Evolutionary conservation across 768 basidiomycete genomes (phyloP).

Genomic region (Crepidotus variabilis): DNA sequence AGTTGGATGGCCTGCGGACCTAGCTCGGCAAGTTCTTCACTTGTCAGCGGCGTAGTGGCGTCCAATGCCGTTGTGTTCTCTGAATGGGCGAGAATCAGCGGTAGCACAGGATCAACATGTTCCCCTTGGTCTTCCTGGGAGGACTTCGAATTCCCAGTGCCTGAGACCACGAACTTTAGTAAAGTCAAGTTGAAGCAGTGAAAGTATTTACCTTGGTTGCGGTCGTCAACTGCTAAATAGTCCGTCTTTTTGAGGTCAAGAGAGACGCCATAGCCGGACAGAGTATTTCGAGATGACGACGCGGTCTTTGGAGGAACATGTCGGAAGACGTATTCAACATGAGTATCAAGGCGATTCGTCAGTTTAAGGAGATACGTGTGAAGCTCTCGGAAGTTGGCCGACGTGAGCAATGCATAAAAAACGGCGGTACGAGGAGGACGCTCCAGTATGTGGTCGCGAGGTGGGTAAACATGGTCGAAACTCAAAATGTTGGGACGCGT

Average conservation of each 20-base stretch:
- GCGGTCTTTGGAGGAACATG: conserved; percentile 43
- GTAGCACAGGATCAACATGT: conserved; percentile 29
- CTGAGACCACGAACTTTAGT: background rate
- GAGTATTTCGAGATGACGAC: conserved; percentile 32
- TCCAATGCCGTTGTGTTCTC: conserved; percentile 35
- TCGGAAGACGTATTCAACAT: conserved; percentile 75
- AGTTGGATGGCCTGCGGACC: conserved; percentile 76
- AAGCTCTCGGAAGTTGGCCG: conserved; percentile 65
- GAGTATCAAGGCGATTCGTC: conserved; percentile 37
- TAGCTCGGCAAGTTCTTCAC: conserved; percentile 63
- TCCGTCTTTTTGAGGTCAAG: conserved; percentile 97
- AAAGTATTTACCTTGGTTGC: conserved; percentile 33
- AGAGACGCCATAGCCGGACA: conserved; percentile 90
- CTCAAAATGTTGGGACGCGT: conserved; percentile 51
- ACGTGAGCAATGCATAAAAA: conserved; percentile 68
- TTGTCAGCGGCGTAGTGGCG: conserved; percentile 38
- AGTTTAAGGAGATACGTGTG: conserved; percentile 60
- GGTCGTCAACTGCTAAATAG: conserved; percentile 90
- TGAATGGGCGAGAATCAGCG: conserved; percentile 36
- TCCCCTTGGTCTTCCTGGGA: conserved; percentile 23
- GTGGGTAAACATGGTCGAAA: conserved; percentile 75
- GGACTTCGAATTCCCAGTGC: conserved; percentile 7
- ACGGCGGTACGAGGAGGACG: conserved; percentile 63
- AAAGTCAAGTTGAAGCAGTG: background rate
- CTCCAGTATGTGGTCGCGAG: conserved; percentile 38